Percentiles rank a stretch among this genome's conserved stretches.
These are phyloP conservation scores for Leucogyrophana mollusca DNA, from an alignment of 768 basidiomycete genomes.

Conservation along the genomic window DNA sequence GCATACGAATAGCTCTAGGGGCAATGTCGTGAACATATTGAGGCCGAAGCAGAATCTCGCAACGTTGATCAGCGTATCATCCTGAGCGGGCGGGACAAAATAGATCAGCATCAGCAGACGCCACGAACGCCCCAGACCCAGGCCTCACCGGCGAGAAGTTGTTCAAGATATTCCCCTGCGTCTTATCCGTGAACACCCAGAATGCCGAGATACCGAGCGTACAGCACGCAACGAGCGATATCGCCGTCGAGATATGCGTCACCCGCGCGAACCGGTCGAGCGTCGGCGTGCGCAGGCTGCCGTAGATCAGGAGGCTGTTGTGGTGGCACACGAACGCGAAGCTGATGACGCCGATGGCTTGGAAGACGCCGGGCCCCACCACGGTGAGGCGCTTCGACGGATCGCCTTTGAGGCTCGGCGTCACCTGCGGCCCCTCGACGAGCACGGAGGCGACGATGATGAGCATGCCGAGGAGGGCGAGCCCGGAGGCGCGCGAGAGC, in stretches of 20 bases:
- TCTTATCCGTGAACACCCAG: constrained; percentile 86
- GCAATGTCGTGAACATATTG: constrained; percentile 98
- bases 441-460: constrained; percentile 88
- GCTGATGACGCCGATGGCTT: constrained; percentile 96
- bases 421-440: constrained; percentile 75
- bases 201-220: constrained; percentile 86
- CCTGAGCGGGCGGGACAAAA: too few relatives aligned
- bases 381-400: constrained; percentile 72
- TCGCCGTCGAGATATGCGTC: constrained; percentile 85
- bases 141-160: constrained; percentile 75
- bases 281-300: constrained; percentile 88
- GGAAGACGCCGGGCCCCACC: constrained; percentile 80
- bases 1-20: constrained; percentile 95
- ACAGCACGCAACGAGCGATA: constrained; percentile 83
- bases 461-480: constrained; percentile 91
- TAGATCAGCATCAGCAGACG: constrained; percentile 4
- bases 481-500: constrained; percentile 85
- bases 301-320: constrained; percentile 95
- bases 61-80: constrained; percentile 89
- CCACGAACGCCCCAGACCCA: not conserved
- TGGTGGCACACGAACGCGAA: constrained; percentile 98
- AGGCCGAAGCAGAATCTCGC: constrained; percentile 92
- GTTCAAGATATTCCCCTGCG: constrained; percentile 94
- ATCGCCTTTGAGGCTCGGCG: constrained; percentile 74
- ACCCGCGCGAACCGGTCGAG: constrained; percentile 91